Conservation (phyloP, 2,329 filamentous ascomycete genomes). For the Stachybotrys elegans region DNA sequence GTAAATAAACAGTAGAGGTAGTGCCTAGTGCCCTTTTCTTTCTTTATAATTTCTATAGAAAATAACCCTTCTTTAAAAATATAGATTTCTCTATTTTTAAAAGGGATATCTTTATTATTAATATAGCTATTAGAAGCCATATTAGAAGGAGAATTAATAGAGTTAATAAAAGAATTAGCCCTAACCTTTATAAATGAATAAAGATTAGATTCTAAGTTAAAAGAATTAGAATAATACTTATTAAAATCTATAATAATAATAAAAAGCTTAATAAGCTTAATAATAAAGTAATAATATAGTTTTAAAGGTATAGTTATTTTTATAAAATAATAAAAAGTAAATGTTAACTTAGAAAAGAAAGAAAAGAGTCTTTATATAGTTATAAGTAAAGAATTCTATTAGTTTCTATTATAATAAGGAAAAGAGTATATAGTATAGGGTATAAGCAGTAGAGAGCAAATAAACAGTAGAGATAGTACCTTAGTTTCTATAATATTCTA, state of each 20-base stretch:
- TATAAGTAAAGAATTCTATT: neutral
- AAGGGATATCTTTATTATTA: neutral
- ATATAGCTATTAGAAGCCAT: neutral
- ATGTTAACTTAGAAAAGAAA: neutral
- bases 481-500: neutral
- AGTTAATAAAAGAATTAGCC: conserved; percentile 1
- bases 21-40: too few species aligned
- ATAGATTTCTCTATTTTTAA: neutral
- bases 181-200: neutral
- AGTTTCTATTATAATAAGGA: neutral
- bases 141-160: neutral
- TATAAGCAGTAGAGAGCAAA: neutral
- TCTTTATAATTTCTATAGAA: neutral
- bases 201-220: conserved; percentile 2
- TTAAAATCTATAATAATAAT: neutral
- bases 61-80: neutral
- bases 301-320: neutral
- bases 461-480: neutral
- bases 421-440: neutral
- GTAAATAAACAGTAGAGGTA: too few species aligned
- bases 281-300: neutral
- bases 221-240: neutral
- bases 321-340: conserved; percentile 1
- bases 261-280: too few species aligned
- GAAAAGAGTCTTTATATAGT: neutral